Base-by-base conservation (phyloP, 176 grass and related monocot genomes). In the Rhynchospora pubera region DNA sequence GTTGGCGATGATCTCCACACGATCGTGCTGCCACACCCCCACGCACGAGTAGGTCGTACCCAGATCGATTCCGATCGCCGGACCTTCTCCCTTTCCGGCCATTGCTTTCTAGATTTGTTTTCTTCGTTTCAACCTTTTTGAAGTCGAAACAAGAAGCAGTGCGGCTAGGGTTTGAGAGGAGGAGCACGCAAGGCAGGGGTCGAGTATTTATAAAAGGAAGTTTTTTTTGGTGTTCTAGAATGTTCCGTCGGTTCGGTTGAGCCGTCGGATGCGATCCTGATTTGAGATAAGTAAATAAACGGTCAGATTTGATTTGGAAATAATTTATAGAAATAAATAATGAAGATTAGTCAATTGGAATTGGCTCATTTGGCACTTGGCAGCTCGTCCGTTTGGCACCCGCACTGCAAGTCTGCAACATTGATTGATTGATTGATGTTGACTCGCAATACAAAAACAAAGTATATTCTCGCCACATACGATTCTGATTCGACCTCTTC, bases 31-130 rank as follows among this genome's bases (percentile, higher is more conserved):
- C 74, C 74, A 78, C 12, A 78, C 74, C 7, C 32, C 77, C 3
- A 80, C 77, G 50, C 74, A 78, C 0, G 74, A 78, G 53, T 78
- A 78, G 28, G 74, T 78, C 7, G 74, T 78, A 2, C 74, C 74
- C 2, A 78, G 53, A 78, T 78, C 50, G 53, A 78, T 78, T 2
- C 50, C 74, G 53, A 78, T 78, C 24, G 74, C 28, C 4, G 74
- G 74, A 8, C 44, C 70, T 65, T 65, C 63, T 39, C 63, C 63
- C 63, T 69, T 69, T 69, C 34, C 65, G 34, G 65, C 65, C 65
- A 69, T 69, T 14, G 6, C 64, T 66, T 66, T 65, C 28, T 65
- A 34, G 32, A 2, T 70, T 21, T 39, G 45, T 70, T 16, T 46
- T 21, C 7, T 14, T n/a, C n/a, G n/a, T n/a, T n/a, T 5, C 0